These are phyloP conservation scores for Xerocomellus dryophilus DNA, from an alignment of 768 basidiomycete species.

Conservation along the genomic window DNA sequence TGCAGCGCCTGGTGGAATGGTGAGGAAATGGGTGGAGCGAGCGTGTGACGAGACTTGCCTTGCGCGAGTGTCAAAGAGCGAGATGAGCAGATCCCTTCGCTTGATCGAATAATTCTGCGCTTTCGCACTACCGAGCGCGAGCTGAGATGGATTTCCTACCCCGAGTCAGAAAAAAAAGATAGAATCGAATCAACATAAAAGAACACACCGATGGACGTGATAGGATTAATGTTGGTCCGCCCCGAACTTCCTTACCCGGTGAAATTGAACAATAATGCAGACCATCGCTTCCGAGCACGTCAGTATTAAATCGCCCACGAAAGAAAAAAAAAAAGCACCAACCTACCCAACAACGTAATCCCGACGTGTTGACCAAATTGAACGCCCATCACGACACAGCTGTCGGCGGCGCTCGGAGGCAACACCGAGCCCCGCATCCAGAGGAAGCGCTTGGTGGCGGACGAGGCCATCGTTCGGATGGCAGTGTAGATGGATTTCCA, in stretches of 20 bases:
- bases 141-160: conserved; percentile 48
- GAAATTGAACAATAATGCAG: conserved; percentile 63
- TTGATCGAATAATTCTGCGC: conserved; percentile 32
- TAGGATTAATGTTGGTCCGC: conserved; percentile 59
- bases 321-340: not conserved
- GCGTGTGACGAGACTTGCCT: conserved; percentile 9
- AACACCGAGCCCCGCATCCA: conserved; percentile 55
- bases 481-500: conserved; percentile 21
- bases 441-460: conserved; percentile 8
- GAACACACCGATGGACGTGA: conserved; percentile 47
- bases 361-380: conserved; percentile 53
- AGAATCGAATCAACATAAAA: not conserved
- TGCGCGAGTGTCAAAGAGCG: conserved; percentile 25
- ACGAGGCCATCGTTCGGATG: not conserved
- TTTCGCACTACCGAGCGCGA: conserved; percentile 64
- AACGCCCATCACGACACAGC: conserved; percentile 50
- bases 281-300: conserved; percentile 37
- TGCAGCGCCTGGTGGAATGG: conserved; percentile 12
- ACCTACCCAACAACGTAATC: conserved; percentile 24
- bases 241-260: conserved; percentile 62
- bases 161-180: not conserved
- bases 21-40: no score
- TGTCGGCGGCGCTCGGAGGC: conserved; percentile 46
- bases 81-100: conserved; percentile 18
- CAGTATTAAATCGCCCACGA: not conserved